A percentile compares a stretch with the other conserved stretches of the same genome.
Evolutionary conservation across 169 alveolate species (phyloP).

Genomic region (Cryptosporidium sp.): DNA sequence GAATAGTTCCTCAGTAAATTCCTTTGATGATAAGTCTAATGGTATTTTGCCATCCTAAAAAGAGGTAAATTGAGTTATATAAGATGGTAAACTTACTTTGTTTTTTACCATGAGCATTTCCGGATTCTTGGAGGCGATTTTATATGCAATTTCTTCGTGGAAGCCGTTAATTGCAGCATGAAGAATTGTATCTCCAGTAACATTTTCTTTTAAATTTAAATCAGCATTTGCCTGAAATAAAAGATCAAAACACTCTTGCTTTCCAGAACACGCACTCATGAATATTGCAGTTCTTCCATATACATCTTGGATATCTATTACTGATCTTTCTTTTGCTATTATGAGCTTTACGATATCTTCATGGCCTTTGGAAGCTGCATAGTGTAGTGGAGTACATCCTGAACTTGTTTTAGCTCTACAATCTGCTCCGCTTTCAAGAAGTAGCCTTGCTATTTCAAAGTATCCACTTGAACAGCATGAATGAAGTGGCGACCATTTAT

Average conservation of each 20-base stretch:
- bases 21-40: slow-evolving; percentile 41
- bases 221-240: slow-evolving; percentile 30
- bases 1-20: slow-evolving; percentile 46
- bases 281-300: slow-evolving; percentile 59
- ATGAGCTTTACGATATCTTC: slow-evolving; percentile 51
- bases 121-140: slow-evolving; percentile 48
- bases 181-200: slow-evolving; percentile 46
- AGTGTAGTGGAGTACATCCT: slow-evolving; percentile 78
- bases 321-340: not conserved
- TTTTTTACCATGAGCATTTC: slow-evolving; percentile 51
- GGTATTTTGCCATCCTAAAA: slow-evolving; percentile 65
- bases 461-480: slow-evolving; percentile 77
- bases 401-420: slow-evolving; percentile 52
- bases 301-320: slow-evolving; percentile 18
- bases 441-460: slow-evolving; percentile 33
- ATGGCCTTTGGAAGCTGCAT: slow-evolving; percentile 80
- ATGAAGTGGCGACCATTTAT: slow-evolving; percentile 78
- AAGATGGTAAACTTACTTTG: slow-evolving; percentile 16
- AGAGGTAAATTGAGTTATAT: not conserved
- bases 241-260: slow-evolving; percentile 21
- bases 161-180: slow-evolving; percentile 53
- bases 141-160: slow-evolving; percentile 63
- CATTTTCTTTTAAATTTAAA: slow-evolving; percentile 5
- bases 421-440: slow-evolving; percentile 38
- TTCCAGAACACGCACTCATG: slow-evolving; percentile 68